Evolutionary conservation across 768 basidiomycete genomes (phyloP).

Genomic region (Phaeotremella skinneri): DNA sequence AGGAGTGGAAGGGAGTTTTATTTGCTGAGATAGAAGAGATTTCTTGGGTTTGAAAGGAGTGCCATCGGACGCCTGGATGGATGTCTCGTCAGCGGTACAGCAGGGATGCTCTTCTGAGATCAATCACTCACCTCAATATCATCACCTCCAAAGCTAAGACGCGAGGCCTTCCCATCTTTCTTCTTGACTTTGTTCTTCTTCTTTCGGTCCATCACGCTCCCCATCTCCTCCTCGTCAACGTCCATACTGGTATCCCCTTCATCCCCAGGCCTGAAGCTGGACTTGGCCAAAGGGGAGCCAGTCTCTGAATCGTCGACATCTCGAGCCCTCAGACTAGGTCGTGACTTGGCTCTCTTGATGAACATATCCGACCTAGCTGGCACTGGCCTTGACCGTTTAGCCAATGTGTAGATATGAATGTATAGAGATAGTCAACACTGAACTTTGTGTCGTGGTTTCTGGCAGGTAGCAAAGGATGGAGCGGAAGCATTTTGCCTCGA

Average conservation of each 20-base stretch:
- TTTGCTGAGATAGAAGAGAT: constrained; percentile 42
- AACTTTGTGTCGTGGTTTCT: not conserved
- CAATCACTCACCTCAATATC: constrained; percentile 16
- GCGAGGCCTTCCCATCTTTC: constrained; percentile 20
- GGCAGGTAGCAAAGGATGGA: too few species aligned
- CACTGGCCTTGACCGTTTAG: too few species aligned
- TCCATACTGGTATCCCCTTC: constrained; percentile 20
- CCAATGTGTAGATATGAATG: too few species aligned
- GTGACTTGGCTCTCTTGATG: constrained; percentile 46
- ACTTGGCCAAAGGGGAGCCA: constrained; percentile 30
- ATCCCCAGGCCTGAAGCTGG: constrained; percentile 20
- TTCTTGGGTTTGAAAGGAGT: constrained; percentile 46
- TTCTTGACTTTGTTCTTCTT: constrained; percentile 41
- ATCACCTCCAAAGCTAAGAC: constrained; percentile 47
- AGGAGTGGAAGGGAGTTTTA: constrained; percentile 36
- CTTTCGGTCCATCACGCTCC: constrained; percentile 41
- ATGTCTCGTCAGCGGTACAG: not conserved
- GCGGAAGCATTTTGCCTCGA: too few species aligned
- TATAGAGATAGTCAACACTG: too few species aligned
- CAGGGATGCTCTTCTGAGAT: too few species aligned
- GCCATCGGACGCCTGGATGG: constrained; percentile 1
- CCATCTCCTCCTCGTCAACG: constrained; percentile 25
- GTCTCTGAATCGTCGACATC: constrained; percentile 31
- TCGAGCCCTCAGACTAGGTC: constrained; percentile 37
- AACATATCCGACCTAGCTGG: constrained; percentile 29